Evolutionary conservation across 192 early-diverging fungal species (phyloP).

Genomic region (Paraglomus occultum): DNA sequence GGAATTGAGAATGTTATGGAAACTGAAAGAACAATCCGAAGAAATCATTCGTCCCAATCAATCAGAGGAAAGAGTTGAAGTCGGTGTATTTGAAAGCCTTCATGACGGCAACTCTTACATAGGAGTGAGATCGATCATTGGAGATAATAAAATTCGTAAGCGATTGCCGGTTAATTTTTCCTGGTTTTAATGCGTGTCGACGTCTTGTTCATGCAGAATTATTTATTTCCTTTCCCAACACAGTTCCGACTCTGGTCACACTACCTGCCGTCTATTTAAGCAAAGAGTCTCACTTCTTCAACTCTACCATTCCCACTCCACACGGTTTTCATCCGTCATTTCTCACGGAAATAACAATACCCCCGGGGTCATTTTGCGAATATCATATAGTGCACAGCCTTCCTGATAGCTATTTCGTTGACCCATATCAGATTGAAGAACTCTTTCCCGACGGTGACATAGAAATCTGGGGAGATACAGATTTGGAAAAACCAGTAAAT

Average conservation of each 20-base stretch:
- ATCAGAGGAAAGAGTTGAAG: not conserved
- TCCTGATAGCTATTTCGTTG: not conserved
- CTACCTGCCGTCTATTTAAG: not conserved
- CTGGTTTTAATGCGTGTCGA: conserved; percentile 1
- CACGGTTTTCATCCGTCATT: conserved; percentile 3
- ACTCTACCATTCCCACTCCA: not conserved
- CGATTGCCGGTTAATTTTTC: not conserved
- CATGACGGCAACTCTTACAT: not conserved
- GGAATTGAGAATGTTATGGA: conserved; percentile 2
- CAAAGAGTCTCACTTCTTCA: not conserved
- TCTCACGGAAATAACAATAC: not conserved
- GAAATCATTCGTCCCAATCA: not conserved
- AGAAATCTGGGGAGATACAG: not conserved
- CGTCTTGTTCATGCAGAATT: too few species aligned
- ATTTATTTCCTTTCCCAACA: not conserved
- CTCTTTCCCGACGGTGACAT: not conserved
- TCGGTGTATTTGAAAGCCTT: not conserved
- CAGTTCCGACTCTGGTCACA: not conserved
- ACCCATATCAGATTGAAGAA: conserved; percentile 9
- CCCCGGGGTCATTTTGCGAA: not conserved
- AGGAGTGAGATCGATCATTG: conserved; percentile 7
- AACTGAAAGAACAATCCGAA: not conserved
- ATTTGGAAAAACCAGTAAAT: conserved; percentile 7
- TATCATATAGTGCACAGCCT: not conserved
- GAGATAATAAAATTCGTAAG: not conserved